These are phyloP conservation scores for Cokeromyces recurvatus DNA, from an alignment of 371 early-diverging fungal genomes.

Conservation along the genomic window DNA sequence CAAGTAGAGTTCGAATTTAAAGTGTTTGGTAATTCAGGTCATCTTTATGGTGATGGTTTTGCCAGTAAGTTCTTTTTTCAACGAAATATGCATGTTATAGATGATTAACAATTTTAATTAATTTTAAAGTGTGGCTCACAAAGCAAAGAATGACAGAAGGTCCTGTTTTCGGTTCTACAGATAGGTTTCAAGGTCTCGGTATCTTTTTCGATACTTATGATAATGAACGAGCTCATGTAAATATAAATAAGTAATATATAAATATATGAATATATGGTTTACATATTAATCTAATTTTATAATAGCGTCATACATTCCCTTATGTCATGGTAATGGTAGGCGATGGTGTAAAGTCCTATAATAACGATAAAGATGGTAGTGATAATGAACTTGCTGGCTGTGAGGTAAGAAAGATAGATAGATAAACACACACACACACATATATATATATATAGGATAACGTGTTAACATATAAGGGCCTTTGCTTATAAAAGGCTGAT, in stretches of 20 bases:
- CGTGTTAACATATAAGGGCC: too few species aligned
- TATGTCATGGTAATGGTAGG: slow-evolving; percentile 91
- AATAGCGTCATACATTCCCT: slow-evolving; percentile 49
- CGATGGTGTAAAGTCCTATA: slow-evolving; percentile 83
- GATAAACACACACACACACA: too few species aligned
- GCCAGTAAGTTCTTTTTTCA: slow-evolving; percentile 74
- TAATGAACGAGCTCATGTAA: slow-evolving; percentile 77
- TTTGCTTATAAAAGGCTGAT: slow-evolving; percentile 39
- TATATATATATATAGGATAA: too few species aligned
- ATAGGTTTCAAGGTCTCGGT: slow-evolving; percentile 89
- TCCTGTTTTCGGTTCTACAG: slow-evolving; percentile 88
- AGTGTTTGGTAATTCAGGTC: slow-evolving; percentile 64
- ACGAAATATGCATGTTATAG: not conserved
- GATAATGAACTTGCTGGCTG: slow-evolving; percentile 64
- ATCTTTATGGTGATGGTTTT: slow-evolving; percentile 91
- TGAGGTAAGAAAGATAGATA: slow-evolving; percentile 34
- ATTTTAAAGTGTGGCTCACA: slow-evolving; percentile 50
- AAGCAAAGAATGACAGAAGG: slow-evolving; percentile 51
- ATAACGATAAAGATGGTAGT: slow-evolving; percentile 79
- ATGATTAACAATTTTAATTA: too few species aligned
- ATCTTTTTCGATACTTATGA: slow-evolving; percentile 96
- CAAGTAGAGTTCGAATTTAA: slow-evolving; percentile 90
- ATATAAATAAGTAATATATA: slow-evolving; percentile 11
- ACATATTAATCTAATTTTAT: too few species aligned
- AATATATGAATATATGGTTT: too few species aligned